Percentiles rank a stretch among this genome's conserved stretches.
Evolutionary conservation across 345 rosid genomes (phyloP).

Genomic region (Rhodomyrtus tomentosa): DNA sequence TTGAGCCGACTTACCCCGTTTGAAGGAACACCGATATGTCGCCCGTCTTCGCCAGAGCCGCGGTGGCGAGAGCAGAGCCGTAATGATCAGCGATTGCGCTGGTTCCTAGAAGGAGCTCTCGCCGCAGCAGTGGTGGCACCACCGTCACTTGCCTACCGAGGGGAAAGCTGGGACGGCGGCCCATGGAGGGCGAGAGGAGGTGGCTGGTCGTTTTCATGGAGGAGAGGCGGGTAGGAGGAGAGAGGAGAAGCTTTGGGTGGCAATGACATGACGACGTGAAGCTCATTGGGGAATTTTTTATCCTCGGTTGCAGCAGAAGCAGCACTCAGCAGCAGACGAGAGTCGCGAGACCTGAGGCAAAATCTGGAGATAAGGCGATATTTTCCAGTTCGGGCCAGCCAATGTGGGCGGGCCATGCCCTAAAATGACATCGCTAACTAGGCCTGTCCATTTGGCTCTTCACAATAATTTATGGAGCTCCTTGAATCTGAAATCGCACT

Average conservation of each 20-base stretch:
- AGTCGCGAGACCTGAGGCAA: background rate
- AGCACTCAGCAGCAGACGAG: background rate
- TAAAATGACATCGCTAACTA: background rate
- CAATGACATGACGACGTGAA: background rate
- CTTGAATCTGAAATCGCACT: background rate
- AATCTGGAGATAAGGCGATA: background rate
- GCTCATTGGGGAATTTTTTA: background rate
- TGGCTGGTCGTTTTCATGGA: background rate
- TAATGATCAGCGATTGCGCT: constrained; percentile 5
- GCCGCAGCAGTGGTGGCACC: background rate
- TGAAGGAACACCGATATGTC: constrained; percentile 21
- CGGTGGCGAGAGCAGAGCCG: constrained; percentile 6
- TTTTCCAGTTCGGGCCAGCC: background rate
- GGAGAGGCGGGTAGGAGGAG: background rate
- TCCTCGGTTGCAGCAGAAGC: background rate
- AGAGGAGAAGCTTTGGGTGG: background rate
- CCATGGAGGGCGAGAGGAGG: background rate
- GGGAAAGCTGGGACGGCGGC: background rate
- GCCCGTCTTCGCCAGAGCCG: constrained; percentile 13
- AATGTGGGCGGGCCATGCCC: background rate
- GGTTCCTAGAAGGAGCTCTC: background rate
- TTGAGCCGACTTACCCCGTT: constrained; percentile 15
- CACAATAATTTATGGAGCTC: background rate
- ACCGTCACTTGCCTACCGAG: background rate
- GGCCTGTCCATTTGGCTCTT: background rate